A percentile compares a stretch with the other conserved stretches of the same genome.
phyloP scores from a whole-genome alignment of 129 eudicot genomes.

The Glebionis coronaria region DNA sequence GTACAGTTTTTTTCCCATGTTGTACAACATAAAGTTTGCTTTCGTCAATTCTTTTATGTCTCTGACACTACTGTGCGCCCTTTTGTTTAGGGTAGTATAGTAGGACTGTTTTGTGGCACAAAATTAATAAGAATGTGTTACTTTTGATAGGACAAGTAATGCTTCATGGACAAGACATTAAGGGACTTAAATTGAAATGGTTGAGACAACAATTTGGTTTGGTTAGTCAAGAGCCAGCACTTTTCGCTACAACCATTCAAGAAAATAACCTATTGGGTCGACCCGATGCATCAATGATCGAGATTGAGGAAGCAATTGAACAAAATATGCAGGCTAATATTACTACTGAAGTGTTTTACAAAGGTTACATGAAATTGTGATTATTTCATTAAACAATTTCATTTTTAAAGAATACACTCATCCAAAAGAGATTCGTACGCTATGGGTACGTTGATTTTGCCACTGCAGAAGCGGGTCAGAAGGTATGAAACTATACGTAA shows the following conservation, averaged over 20 bases:
- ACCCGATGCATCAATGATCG: conserved; percentile 68
- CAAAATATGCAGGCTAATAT: too few relatives aligned
- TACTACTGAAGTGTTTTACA: too few relatives aligned
- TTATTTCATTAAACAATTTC: too few relatives aligned
- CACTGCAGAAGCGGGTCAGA: too few relatives aligned
- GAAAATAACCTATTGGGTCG: conserved; percentile 95
- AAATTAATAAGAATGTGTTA: conserved; percentile 12
- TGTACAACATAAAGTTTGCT: too few relatives aligned
- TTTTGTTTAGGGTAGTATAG: conserved; percentile 21
- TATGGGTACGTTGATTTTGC: too few relatives aligned
- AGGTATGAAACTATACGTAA: too few relatives aligned
- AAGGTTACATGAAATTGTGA: too few relatives aligned
- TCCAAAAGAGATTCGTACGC: too few relatives aligned
- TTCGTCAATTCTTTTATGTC: too few relatives aligned
- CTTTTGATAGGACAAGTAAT: conserved; percentile 69
- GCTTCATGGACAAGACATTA: conserved; percentile 83
- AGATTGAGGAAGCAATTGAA: conserved; percentile 90
- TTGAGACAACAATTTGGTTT: conserved; percentile 89
- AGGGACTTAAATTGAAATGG: conserved; percentile 79
- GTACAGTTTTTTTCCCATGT: too few relatives aligned
- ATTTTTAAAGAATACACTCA: too few relatives aligned
- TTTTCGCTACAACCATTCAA: conserved; percentile 89
- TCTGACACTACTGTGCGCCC: conserved; percentile 20
- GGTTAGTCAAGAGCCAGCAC: conserved; percentile 94
- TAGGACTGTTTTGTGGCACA: conserved; percentile 9